phyloP scores from a whole-genome alignment of 2,329 filamentous ascomycete genomes.

The Cordyceps militaris region DNA sequence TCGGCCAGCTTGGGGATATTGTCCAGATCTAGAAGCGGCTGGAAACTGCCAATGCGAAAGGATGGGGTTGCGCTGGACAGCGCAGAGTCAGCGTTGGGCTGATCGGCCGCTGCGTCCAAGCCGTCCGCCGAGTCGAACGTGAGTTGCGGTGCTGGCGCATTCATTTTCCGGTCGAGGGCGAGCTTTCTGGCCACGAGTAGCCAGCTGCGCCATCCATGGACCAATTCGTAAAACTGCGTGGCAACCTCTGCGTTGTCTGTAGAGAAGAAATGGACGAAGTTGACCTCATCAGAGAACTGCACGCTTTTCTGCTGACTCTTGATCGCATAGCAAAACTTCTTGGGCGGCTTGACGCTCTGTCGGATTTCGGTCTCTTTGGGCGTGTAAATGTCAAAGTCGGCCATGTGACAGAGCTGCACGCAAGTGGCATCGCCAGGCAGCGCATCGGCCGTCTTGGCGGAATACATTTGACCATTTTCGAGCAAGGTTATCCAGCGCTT shows the following conservation, averaged over 20 bases:
- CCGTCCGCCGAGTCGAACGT: constrained; percentile 15
- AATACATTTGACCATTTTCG: constrained; percentile 62
- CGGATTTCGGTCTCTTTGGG: constrained; percentile 61
- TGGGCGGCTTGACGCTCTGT: constrained; percentile 73
- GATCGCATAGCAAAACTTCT: constrained; percentile 77
- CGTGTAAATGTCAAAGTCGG: constrained; percentile 87
- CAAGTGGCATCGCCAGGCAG: constrained; percentile 57
- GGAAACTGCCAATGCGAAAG: constrained; percentile 60
- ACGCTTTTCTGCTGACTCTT: constrained; percentile 87
- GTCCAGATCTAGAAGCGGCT: constrained; percentile 58
- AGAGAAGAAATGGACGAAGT: constrained; percentile 89
- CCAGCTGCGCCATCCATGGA: constrained; percentile 87
- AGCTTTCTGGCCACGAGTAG: constrained; percentile 70
- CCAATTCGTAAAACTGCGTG: constrained; percentile 58
- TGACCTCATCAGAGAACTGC: constrained; percentile 74
- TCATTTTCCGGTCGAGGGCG: constrained; percentile 35
- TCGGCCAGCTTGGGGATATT: constrained; percentile 48
- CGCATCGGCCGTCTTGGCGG: constrained; percentile 63
- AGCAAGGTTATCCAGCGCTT: constrained; percentile 74
- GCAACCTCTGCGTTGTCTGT: constrained; percentile 65
- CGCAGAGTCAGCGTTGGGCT: constrained; percentile 17
- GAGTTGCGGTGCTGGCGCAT: constrained; percentile 24
- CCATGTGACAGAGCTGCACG: constrained; percentile 70
- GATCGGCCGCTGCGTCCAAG: not conserved
- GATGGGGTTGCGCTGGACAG: constrained; percentile 39